Evolutionary conservation across 208 protist genomes (phyloP).

Genomic region (Crithidia acanthocephali): DNA sequence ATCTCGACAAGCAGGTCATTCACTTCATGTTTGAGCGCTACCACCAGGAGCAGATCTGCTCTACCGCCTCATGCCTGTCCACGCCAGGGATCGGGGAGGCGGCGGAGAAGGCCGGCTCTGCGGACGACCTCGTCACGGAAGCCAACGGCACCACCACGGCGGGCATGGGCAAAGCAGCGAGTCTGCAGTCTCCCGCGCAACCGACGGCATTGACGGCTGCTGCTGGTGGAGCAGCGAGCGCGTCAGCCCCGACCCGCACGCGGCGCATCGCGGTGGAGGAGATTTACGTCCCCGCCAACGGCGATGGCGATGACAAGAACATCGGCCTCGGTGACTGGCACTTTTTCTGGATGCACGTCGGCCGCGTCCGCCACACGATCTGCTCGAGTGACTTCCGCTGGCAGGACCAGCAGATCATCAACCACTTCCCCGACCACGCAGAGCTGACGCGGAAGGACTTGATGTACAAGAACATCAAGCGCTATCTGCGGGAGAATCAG

Average conservation of each 20-base stretch:
- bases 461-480: conserved; percentile 97
- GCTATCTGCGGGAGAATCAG: conserved; percentile 71
- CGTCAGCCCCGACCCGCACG: background rate
- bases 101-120: background rate
- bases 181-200: background rate
- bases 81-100: background rate
- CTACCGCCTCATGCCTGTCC: background rate
- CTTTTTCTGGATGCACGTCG: conserved; percentile 91
- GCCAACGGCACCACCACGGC: background rate
- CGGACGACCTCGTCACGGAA: background rate
- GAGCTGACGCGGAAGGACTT: conserved; percentile 98
- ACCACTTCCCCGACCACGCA: conserved; percentile 98
- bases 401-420: conserved; percentile 92
- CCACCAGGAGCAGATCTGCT: conserved; percentile 37
- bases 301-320: conserved; percentile 40
- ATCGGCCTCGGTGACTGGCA: conserved; percentile 84
- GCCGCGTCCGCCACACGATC: conserved; percentile 74
- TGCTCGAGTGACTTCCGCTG: conserved; percentile 71
- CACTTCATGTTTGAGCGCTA: conserved; percentile 85
- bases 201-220: background rate
- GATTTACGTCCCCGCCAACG: conserved; percentile 43
- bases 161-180: background rate
- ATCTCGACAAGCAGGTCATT: conserved; percentile 85
- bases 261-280: conserved; percentile 44
- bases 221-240: too few relatives aligned